These are phyloP conservation scores for Aspergillus biplanus DNA, from an alignment of 495 filamentous ascomycete species.

Conservation along the genomic window DNA sequence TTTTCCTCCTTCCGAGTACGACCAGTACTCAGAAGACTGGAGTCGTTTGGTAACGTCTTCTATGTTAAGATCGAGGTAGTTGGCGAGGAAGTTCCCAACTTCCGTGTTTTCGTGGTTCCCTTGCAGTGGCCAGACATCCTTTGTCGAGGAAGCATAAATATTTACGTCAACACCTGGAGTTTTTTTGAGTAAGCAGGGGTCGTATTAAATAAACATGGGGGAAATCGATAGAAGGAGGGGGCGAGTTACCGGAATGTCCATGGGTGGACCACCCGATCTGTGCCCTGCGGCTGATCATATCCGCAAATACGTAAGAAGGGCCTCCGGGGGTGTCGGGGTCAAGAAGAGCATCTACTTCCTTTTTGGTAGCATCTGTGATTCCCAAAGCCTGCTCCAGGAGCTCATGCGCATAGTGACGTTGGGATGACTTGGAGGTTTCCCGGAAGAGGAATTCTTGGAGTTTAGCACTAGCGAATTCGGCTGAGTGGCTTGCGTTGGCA, in stretches of 20 bases:
- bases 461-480: slow-evolving; percentile 65
- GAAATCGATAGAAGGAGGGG: slow-evolving; percentile 3
- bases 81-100: slow-evolving; percentile 75
- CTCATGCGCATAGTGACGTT: slow-evolving; percentile 58
- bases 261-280: slow-evolving; percentile 93
- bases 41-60: slow-evolving; percentile 75
- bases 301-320: slow-evolving; percentile 67
- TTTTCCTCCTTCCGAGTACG: slow-evolving; percentile 18
- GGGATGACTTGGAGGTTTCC: slow-evolving; percentile 27
- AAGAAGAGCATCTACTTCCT: slow-evolving; percentile 71
- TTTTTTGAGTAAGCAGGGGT: slow-evolving; percentile 21
- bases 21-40: slow-evolving; percentile 52
- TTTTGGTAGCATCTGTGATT: slow-evolving; percentile 70
- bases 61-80: slow-evolving; percentile 81
- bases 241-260: slow-evolving; percentile 68
- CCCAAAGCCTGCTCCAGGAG: slow-evolving; percentile 72
- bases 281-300: slow-evolving; percentile 83
- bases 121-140: slow-evolving; percentile 53
- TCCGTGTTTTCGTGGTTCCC: slow-evolving; percentile 98
- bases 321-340: slow-evolving; percentile 45
- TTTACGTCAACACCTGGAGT: slow-evolving; percentile 78
- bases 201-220: background rate
- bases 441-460: slow-evolving; percentile 59
- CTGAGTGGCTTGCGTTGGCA: slow-evolving; percentile 77
- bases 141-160: slow-evolving; percentile 70